These are phyloP conservation scores for Solanum infundibuliforme DNA, from an alignment of 257 asterid genomes.

Conservation along the genomic window DNA sequence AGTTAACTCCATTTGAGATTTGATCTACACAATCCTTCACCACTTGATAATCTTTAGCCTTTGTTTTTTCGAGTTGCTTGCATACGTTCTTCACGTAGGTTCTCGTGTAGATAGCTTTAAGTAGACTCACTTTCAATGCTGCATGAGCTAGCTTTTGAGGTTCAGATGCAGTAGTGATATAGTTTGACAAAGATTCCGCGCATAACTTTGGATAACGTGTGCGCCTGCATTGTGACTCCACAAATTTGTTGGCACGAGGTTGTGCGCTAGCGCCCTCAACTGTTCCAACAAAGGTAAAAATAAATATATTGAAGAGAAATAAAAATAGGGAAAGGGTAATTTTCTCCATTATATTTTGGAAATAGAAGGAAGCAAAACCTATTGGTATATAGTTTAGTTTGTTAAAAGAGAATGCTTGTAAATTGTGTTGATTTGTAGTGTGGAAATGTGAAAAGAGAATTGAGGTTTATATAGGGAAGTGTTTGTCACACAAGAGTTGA, in stretches of 20 bases:
- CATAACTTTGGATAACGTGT: conserved; percentile 40
- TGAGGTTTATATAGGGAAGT: conserved; percentile 23
- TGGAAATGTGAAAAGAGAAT: neutral
- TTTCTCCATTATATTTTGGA: conserved; percentile 7
- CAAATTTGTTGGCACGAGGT: conserved; percentile 17
- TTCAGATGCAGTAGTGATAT: conserved; percentile 10
- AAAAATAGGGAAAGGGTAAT: conserved; percentile 6
- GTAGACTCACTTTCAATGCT: conserved; percentile 42
- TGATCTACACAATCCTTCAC: conserved; percentile 48
- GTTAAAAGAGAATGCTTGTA: neutral
- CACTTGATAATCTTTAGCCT: conserved; percentile 21
- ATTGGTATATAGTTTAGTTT: too few relatives aligned
- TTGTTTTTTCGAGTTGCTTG: conserved; percentile 14
- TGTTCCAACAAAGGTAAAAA: conserved; percentile 8
- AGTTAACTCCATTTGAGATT: conserved; percentile 44
- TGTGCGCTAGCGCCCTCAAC: neutral
- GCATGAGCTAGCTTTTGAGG: conserved; percentile 36
- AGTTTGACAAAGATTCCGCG: conserved; percentile 16
- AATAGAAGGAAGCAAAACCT: neutral
- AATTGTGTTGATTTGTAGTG: neutral
- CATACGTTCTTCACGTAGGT: conserved; percentile 35
- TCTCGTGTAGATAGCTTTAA: conserved; percentile 32
- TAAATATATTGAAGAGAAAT: conserved; percentile 7
- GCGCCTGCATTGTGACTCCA: conserved; percentile 28
- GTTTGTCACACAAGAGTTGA: neutral